phyloP scores from a whole-genome alignment of 2,329 filamentous ascomycete species.

The Fusarium austroafricanum region DNA sequence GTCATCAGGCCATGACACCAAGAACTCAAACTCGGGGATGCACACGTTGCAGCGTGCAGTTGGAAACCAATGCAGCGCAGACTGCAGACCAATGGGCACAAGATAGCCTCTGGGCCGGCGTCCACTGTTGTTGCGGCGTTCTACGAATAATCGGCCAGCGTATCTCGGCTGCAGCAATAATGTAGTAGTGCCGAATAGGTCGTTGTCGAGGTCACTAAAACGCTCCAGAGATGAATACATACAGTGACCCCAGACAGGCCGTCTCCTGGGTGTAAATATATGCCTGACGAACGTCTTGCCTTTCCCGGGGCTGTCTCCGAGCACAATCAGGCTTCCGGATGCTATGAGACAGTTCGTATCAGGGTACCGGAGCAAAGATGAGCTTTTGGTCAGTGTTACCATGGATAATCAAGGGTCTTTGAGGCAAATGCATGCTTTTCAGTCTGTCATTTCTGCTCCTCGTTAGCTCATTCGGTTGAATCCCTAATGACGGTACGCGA shows the following conservation, averaged over 20 bases:
- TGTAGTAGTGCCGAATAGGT: slow-evolving; percentile 4
- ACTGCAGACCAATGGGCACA: neutral
- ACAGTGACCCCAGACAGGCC: neutral
- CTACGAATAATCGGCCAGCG: slow-evolving; percentile 2
- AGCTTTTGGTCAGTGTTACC: slow-evolving; percentile 18
- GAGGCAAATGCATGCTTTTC: neutral
- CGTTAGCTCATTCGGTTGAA: slow-evolving; percentile 14
- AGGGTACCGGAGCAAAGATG: slow-evolving; percentile 17
- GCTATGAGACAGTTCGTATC: slow-evolving; percentile 16
- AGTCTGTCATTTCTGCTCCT: slow-evolving; percentile 22
- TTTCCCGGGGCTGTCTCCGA: slow-evolving; percentile 32
- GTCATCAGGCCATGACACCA: slow-evolving; percentile 32
- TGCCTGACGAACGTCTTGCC: slow-evolving; percentile 27
- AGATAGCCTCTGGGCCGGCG: slow-evolving; percentile 3
- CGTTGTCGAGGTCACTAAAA: neutral
- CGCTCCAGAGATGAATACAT: neutral
- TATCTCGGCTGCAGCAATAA: slow-evolving; percentile 25
- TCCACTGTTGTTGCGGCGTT: neutral
- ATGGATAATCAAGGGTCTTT: slow-evolving; percentile 12
- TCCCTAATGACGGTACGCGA: slow-evolving; percentile 18
- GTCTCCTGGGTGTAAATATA: slow-evolving; percentile 5
- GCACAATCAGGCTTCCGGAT: slow-evolving; percentile 4
- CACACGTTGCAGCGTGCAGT: slow-evolving; percentile 41
- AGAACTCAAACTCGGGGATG: slow-evolving; percentile 41
- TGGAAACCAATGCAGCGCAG: slow-evolving; percentile 18